Evolutionary conservation across 495 filamentous ascomycete genomes (phyloP), one percentile per base, ranked within the genome.

Genomic region (Penicillium antarcticum): DNA sequence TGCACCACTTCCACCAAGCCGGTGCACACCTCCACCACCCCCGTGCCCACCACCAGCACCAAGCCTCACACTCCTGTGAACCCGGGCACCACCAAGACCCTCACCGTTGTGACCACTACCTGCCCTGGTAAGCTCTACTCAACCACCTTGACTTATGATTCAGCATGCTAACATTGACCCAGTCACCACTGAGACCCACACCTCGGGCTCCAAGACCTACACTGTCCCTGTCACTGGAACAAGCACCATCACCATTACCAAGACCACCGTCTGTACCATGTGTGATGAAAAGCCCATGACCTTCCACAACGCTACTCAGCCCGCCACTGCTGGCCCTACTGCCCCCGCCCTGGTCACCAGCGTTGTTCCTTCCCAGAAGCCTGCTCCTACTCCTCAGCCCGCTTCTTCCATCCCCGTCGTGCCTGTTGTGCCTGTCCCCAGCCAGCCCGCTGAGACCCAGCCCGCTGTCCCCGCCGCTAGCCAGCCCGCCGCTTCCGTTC

Each of bases 241-340:
- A 41, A 71, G 55, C 64, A 68, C 62, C 51, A 56, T 73, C 46
- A 73, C 68, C 4, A 42, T 68, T 32, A 70, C 69, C 65, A 61
- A 49, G 48, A 63, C 62, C 42, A 53, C 46, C 33, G 62, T 65
- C 51, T 55, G 59, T 52, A 68, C 65, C 26, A 33, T 17, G 45
- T 64, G 54, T 24, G 53, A 56, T 1, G 63, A 67, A 47, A 52
- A 67, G 52, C 52, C 57, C n/a, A 47, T 60, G 45, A 61, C 60
- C 37, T 59, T 58, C 61, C 50, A 52, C 35, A 66, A 66, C 57
- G 52, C 61, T 45, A 67, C 62, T 35, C 17, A 24, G 19, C 49
- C 58, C 11, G 47, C 56, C 5, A 48, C 51, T 21, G 9, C 32
- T 11, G 41, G 18, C 12, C 49, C 57, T 9, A 42, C 42, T 21